A percentile compares a stretch with the other conserved stretches of the same genome.
Conservation (phyloP, 2,329 filamentous ascomycete genomes). For the Colletotrichum sp. region DNA sequence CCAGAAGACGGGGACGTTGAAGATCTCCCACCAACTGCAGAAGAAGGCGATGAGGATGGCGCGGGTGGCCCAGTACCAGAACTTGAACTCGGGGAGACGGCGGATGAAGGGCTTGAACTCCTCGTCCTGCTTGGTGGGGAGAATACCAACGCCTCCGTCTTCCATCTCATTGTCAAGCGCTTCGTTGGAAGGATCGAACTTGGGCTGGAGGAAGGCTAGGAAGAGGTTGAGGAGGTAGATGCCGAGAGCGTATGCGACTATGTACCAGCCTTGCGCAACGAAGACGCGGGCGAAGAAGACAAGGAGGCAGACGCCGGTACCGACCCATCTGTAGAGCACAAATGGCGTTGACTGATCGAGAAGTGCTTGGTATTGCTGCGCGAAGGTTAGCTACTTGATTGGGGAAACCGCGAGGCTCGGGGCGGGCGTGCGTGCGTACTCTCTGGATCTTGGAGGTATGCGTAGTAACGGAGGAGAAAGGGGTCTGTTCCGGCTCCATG, state of each 20-base stretch:
- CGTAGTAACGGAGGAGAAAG: constrained; percentile 87
- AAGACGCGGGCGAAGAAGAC: constrained; percentile 91
- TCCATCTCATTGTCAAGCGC: constrained; percentile 93
- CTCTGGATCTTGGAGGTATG: constrained; percentile 79
- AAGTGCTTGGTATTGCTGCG: constrained; percentile 89
- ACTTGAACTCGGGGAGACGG: constrained; percentile 97
- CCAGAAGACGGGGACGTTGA: constrained; percentile 99
- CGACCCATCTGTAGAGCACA: constrained; percentile 87
- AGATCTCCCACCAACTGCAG: constrained; percentile 92
- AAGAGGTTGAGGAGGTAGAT: constrained; percentile 99
- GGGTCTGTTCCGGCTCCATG: constrained; percentile 85
- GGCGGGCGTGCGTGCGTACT: constrained; percentile 57
- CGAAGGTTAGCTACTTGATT: constrained; percentile 21
- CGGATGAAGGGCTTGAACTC: constrained; percentile 98
- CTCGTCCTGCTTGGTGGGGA: constrained; percentile 95
- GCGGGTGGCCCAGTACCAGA: constrained; percentile 95
- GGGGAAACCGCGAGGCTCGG: neutral
- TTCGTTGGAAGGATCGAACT: constrained; percentile 97
- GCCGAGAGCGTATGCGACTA: constrained; percentile 95
- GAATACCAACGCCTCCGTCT: constrained; percentile 79
- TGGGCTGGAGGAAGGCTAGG: constrained; percentile 96
- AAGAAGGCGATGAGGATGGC: constrained; percentile 82
- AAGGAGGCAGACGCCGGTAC: constrained; percentile 76
- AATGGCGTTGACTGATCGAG: constrained; percentile 94
- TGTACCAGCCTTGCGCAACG: constrained; percentile 97